phyloP scores from a whole-genome alignment of 2,329 filamentous ascomycete species.

The Hymenoscyphus fraxineus region DNA sequence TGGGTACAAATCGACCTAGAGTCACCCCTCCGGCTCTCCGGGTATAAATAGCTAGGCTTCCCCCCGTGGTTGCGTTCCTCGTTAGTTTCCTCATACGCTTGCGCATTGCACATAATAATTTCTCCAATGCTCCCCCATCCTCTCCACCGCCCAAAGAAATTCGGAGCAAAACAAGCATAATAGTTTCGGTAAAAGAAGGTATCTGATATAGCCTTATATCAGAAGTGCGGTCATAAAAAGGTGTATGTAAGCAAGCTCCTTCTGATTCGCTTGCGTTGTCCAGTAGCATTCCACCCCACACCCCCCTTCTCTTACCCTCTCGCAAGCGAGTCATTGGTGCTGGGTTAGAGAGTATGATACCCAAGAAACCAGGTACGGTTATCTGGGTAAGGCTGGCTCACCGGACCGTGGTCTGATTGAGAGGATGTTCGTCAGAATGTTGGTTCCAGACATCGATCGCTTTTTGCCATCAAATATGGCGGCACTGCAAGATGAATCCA shows the following conservation, averaged over 20 bases:
- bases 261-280: neutral
- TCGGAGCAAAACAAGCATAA: neutral
- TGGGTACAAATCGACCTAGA: neutral
- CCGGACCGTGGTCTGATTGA: neutral
- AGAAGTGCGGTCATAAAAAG: neutral
- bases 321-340: neutral
- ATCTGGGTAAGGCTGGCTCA: neutral
- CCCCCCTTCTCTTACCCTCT: neutral
- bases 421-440: neutral
- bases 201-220: neutral
- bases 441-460: neutral
- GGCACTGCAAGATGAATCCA: neutral
- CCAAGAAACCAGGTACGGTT: neutral
- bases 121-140: neutral
- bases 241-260: neutral
- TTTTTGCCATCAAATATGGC: neutral
- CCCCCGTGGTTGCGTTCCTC: neutral
- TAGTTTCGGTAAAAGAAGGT: neutral
- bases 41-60: conserved; percentile 1
- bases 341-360: neutral
- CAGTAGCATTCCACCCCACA: neutral
- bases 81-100: neutral
- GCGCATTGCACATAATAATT: neutral
- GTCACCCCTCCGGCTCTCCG: neutral
- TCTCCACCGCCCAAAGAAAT: neutral